Evolutionary conservation across 768 basidiomycete species (phyloP).

Genomic region (Boletus rex-veris): DNA sequence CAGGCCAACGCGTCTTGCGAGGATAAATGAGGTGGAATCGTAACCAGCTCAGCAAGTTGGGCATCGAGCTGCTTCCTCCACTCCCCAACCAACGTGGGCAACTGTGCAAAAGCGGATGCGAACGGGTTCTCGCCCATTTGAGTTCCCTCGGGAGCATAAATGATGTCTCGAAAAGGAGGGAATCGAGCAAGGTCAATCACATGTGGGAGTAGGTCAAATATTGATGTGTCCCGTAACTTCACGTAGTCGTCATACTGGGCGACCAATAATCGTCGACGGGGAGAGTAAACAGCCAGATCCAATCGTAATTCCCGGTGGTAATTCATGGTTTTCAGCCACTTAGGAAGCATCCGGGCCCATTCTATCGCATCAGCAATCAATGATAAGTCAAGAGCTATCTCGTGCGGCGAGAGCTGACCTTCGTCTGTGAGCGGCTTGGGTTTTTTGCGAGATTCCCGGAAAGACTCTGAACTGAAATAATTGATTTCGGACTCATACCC

Average conservation of each 20-base stretch:
- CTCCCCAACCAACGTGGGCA: not conserved
- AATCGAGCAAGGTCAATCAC: slow-evolving; percentile 4
- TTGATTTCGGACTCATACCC: not conserved
- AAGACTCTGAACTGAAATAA: not conserved
- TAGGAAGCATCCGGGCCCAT: not conserved
- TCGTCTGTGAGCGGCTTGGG: not conserved
- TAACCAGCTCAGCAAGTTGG: not conserved
- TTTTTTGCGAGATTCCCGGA: not conserved
- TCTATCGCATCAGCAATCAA: not conserved
- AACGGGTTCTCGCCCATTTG: not conserved
- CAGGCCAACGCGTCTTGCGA: not conserved
- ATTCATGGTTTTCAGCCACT: not conserved
- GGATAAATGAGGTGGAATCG: not conserved
- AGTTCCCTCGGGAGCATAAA: not conserved
- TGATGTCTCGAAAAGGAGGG: slow-evolving; percentile 3
- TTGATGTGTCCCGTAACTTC: not conserved
- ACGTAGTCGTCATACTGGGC: not conserved
- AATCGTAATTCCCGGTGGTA: not conserved
- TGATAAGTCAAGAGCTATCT: not conserved
- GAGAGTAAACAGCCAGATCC: not conserved
- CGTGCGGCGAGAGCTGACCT: not conserved
- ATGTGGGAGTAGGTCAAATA: not conserved
- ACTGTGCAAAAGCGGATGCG: slow-evolving; percentile 1
- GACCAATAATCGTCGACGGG: not conserved
- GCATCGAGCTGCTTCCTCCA: slow-evolving; percentile 7